Conservation (phyloP, 2,329 filamentous ascomycete species). For the Stagonosporopsis vannaccii region DNA sequence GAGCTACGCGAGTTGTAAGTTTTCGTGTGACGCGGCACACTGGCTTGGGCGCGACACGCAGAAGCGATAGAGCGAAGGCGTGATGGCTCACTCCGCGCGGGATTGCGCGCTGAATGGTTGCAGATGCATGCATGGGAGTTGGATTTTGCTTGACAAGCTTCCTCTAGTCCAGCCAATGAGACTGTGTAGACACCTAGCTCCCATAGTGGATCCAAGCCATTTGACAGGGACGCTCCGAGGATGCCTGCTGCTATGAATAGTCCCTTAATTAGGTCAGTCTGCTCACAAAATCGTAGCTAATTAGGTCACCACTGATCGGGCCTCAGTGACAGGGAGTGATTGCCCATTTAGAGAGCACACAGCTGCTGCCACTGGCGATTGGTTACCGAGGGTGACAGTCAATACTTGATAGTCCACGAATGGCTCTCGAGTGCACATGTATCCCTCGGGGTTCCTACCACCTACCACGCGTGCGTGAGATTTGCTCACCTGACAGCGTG, state of each 20-base stretch:
- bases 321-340: conserved; percentile 26
- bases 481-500: conserved; percentile 47
- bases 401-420: conserved; percentile 49
- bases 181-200: conserved; percentile 29
- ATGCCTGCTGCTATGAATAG: conserved; percentile 39
- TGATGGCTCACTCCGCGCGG: conserved; percentile 35
- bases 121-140: conserved; percentile 34
- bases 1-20: conserved; percentile 31
- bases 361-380: conserved; percentile 30
- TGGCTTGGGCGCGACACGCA: conserved; percentile 41
- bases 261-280: conserved; percentile 40
- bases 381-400: conserved; percentile 44
- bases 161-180: conserved; percentile 43
- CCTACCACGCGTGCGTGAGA: no score
- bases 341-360: conserved; percentile 26
- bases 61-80: conserved; percentile 39
- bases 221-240: conserved; percentile 29
- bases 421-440: conserved; percentile 40
- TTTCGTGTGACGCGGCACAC: conserved; percentile 39
- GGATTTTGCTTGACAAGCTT: conserved; percentile 49
- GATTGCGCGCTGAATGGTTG: conserved; percentile 41
- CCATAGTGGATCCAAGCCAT: conserved; percentile 29
- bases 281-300: conserved; percentile 39
- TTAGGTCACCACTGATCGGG: conserved; percentile 30
- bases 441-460: conserved; percentile 29